These are phyloP conservation scores for Theobroma grandiflorum DNA, from an alignment of 441 rosid genomes.

Conservation along the genomic window DNA sequence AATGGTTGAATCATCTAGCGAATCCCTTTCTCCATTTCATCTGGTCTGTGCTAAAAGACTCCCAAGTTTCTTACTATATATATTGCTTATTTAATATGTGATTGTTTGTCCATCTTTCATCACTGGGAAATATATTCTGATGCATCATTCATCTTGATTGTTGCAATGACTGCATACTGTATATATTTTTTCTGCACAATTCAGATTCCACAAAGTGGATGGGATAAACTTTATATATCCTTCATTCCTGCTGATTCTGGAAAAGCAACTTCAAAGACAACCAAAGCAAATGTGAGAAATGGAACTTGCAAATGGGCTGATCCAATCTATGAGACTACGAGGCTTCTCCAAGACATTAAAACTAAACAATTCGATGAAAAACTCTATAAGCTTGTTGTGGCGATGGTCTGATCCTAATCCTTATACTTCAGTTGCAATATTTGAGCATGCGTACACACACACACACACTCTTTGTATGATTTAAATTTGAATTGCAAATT, in stretches of 20 bases:
- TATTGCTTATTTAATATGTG: background rate
- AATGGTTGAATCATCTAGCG: background rate
- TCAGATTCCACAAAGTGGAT: constrained; percentile 93
- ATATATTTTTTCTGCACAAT: constrained; percentile 18
- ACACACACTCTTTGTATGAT: constrained; percentile 17
- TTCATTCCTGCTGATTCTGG: constrained; percentile 93
- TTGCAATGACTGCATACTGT: constrained; percentile 17
- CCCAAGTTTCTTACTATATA: background rate
- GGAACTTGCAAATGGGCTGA: constrained; percentile 99
- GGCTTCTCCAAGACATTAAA: constrained; percentile 90
- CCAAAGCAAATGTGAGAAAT: constrained; percentile 96
- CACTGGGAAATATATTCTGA: constrained; percentile 1
- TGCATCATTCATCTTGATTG: constrained; percentile 7
- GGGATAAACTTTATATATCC: constrained; percentile 98
- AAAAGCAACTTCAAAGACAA: constrained; percentile 92
- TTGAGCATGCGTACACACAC: background rate
- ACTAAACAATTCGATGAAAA: constrained; percentile 89
- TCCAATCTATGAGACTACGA: constrained; percentile 97
- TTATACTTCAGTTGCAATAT: constrained; percentile 10
- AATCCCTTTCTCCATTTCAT: background rate
- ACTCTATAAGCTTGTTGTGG: constrained; percentile 80
- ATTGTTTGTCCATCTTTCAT: constrained; percentile 7
- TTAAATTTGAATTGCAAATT: constrained; percentile 18
- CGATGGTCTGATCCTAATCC: constrained; percentile 67
- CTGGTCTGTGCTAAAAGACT: constrained; percentile 1